Evolutionary conservation across 139 green algal species (phyloP).

Genomic region (Chlamydomonas incerta): DNA sequence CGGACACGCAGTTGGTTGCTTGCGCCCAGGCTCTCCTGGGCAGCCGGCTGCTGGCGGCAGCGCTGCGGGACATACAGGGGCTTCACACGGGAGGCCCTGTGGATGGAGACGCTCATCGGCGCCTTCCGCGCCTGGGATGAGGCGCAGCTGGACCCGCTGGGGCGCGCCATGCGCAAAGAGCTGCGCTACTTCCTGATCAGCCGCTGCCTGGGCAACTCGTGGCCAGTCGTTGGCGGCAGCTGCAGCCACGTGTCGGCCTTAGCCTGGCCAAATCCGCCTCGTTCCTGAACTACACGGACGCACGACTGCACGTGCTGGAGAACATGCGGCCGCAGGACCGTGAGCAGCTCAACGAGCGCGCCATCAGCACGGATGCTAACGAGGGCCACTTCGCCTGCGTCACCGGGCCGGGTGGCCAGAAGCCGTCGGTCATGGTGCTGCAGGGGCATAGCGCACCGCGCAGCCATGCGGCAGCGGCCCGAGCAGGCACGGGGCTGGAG

Average conservation of each 20-base stretch:
- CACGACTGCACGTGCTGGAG: slow-evolving; percentile 1
- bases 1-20: neutral
- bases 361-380: neutral
- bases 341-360: neutral
- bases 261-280: neutral
- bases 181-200: neutral
- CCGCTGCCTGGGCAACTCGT: neutral
- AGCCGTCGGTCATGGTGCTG: neutral
- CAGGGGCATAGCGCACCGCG: neutral
- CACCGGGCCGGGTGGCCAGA: neutral
- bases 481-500: neutral
- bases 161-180: neutral
- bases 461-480: neutral
- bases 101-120: neutral
- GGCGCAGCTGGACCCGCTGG: neutral
- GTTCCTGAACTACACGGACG: neutral
- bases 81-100: neutral
- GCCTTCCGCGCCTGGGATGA: neutral
- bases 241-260: neutral
- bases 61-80: neutral
- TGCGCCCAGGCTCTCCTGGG: neutral
- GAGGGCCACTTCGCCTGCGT: neutral
- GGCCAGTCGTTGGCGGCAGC: neutral
- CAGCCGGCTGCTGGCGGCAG: neutral
- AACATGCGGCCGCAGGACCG: neutral